phyloP scores from a whole-genome alignment of 305 asterid species.

The Fraxinus greggii region DNA sequence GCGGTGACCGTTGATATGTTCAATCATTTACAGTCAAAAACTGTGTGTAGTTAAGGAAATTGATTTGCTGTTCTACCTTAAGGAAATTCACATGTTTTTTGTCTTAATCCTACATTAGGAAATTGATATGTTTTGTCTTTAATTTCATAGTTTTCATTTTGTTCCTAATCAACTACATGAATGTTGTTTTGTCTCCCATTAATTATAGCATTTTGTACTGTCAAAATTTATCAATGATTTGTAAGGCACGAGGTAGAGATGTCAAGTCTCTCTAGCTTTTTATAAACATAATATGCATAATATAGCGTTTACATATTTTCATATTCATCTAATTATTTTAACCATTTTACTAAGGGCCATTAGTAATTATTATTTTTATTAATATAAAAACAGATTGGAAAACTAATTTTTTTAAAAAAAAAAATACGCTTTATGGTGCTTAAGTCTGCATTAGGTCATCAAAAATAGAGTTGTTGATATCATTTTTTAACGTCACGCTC shows the following conservation, averaged over 20 bases:
- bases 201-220: not conserved
- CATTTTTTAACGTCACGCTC: too few species aligned
- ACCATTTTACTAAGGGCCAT: too few species aligned
- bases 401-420: too few species aligned
- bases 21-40: slow-evolving; percentile 17
- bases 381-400: too few species aligned
- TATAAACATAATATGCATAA: too few species aligned
- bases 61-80: not conserved
- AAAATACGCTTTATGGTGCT: too few species aligned
- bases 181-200: not conserved
- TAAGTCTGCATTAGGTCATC: too few species aligned
- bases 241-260: not conserved
- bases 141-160: not conserved
- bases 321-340: too few species aligned
- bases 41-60: not conserved
- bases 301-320: too few species aligned
- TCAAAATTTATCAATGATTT: not conserved
- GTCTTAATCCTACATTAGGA: not conserved
- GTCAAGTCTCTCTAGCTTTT: not conserved
- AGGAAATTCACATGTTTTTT: not conserved
- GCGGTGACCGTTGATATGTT: slow-evolving; percentile 35
- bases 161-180: not conserved
- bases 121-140: not conserved
- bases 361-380: too few species aligned
- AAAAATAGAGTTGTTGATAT: too few species aligned